A percentile compares a stretch with the other conserved stretches of the same genome.
Evolutionary conservation across 148 eudicot genomes (phyloP).

Genomic region (Silene latifolia): DNA sequence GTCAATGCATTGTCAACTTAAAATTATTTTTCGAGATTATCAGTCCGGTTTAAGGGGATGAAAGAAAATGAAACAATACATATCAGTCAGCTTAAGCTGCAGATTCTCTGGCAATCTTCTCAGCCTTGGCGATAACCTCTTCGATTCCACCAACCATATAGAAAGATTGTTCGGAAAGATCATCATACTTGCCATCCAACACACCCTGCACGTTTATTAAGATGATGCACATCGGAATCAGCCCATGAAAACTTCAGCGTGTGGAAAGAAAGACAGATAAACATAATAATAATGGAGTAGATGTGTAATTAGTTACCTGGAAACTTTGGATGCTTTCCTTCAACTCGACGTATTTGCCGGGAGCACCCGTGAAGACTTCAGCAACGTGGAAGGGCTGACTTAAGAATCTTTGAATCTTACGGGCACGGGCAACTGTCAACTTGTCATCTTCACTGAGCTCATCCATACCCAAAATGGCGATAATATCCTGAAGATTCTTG

Average conservation of each 20-base stretch:
- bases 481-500: slow-evolving; percentile 98
- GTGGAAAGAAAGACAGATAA: neutral
- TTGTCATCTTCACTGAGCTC: slow-evolving; percentile 99
- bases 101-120: slow-evolving; percentile 89
- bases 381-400: slow-evolving; percentile 99
- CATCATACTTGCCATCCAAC: slow-evolving; percentile 95
- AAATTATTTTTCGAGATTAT: slow-evolving; percentile 50
- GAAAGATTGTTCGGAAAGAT: slow-evolving; percentile 90
- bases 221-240: no score
- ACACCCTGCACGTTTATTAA: slow-evolving; percentile 55
- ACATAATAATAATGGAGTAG: neutral
- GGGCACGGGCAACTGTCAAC: slow-evolving; percentile 97
- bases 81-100: slow-evolving; percentile 44
- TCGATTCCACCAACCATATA: slow-evolving; percentile 99
- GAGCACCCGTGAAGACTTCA: slow-evolving; percentile 97
- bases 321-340: slow-evolving; percentile 90
- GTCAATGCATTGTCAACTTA: slow-evolving; percentile 36
- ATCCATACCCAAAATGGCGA: slow-evolving; percentile 99
- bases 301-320: slow-evolving; percentile 54
- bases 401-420: slow-evolving; percentile 85
- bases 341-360: slow-evolving; percentile 96
- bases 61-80: slow-evolving; percentile 11
- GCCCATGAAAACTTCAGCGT: no score
- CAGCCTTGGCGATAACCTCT: slow-evolving; percentile 96
- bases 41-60: slow-evolving; percentile 22